Evolutionary conservation across 2,329 filamentous ascomycete species (phyloP).

Genomic region (Epichloe aotearoae): DNA sequence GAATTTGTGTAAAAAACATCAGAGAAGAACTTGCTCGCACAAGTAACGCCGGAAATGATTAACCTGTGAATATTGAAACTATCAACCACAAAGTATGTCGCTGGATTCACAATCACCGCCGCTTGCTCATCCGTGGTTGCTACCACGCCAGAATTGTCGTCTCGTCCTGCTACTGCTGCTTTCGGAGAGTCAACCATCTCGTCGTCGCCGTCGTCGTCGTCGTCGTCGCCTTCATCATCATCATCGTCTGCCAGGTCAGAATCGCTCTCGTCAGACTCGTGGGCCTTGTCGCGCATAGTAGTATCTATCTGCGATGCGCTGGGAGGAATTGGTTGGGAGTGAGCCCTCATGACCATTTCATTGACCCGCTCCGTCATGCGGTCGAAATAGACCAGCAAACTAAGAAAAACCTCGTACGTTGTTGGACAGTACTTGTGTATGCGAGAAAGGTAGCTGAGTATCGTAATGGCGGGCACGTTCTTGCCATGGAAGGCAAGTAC

Average conservation of each 20-base stretch:
- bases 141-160: conserved; percentile 12
- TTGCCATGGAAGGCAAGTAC: conserved; percentile 96
- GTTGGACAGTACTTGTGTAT: conserved; percentile 99
- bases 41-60: conserved; percentile 93
- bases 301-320: conserved; percentile 14
- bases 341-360: conserved; percentile 53
- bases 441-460: conserved; percentile 84
- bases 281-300: conserved; percentile 15
- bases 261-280: conserved; percentile 31
- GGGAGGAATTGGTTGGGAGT: conserved; percentile 6
- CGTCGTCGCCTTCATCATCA: conserved; percentile 29
- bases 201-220: conserved; percentile 19
- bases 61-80: conserved; percentile 97
- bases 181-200: conserved; percentile 20
- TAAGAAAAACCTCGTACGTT: conserved; percentile 95
- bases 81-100: conserved; percentile 78
- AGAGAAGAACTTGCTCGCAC: conserved; percentile 98
- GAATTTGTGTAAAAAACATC: conserved; percentile 99
- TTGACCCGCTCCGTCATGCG: conserved; percentile 97
- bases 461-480: conserved; percentile 94
- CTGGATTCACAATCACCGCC: conserved; percentile 16
- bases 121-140: conserved; percentile 13
- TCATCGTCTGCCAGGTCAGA: conserved; percentile 36
- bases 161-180: conserved; percentile 9
- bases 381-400: conserved; percentile 92